phyloP scores from a whole-genome alignment of 495 filamentous ascomycete species.

The Lophium mytilinum region DNA sequence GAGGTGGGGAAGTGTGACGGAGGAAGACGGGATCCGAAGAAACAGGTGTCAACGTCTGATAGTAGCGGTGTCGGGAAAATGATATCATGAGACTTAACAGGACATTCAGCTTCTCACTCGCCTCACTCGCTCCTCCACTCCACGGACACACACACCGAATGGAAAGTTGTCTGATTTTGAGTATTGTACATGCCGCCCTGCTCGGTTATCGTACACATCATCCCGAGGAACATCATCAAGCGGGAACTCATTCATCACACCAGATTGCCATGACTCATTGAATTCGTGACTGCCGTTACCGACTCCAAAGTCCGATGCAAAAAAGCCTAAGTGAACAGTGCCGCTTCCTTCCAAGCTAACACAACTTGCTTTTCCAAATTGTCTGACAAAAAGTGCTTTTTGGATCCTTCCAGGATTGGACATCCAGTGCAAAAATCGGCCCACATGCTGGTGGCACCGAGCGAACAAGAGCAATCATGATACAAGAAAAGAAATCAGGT shows the following conservation, averaged over 20 bases:
- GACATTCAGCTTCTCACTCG: too few species aligned
- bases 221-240: background rate
- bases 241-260: background rate
- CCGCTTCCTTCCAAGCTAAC: background rate
- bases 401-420: background rate
- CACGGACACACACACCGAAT: too few species aligned
- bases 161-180: background rate
- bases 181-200: background rate
- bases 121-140: too few species aligned
- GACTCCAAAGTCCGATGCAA: constrained; percentile 2
- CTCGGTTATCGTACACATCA: background rate
- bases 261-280: background rate
- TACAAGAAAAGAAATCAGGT: background rate
- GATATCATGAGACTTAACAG: too few species aligned
- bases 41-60: too few species aligned
- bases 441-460: background rate
- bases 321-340: background rate
- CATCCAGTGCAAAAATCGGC: background rate
- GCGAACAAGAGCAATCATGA: background rate
- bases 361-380: background rate
- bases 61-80: too few species aligned
- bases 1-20: too few species aligned
- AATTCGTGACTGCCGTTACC: constrained; percentile 2
- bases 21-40: too few species aligned
- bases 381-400: background rate